phyloP scores from a whole-genome alignment of 768 basidiomycete genomes.

The Gymnopilus junonius region DNA sequence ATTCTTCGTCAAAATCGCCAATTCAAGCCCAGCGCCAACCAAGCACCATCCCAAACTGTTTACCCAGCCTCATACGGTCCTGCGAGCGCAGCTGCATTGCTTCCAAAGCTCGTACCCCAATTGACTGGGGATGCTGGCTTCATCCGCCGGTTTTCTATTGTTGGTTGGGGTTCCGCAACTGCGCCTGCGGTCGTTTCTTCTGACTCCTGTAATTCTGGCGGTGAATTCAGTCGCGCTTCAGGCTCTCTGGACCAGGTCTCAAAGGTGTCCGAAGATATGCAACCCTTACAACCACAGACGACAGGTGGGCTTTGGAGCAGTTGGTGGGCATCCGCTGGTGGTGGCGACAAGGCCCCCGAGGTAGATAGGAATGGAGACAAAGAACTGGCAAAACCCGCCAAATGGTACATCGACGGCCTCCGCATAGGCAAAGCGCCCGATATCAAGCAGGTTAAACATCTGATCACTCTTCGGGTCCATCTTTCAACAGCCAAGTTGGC shows the following conservation, averaged over 20 bases:
- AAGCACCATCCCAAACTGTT: slow-evolving; percentile 32
- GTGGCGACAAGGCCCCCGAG: slow-evolving; percentile 47
- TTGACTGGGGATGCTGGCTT: slow-evolving; percentile 73
- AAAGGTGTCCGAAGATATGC: slow-evolving; percentile 37
- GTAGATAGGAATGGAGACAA: slow-evolving; percentile 32
- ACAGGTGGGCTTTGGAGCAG: slow-evolving; percentile 79
- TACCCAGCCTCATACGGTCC: slow-evolving; percentile 62
- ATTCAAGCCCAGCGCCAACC: slow-evolving; percentile 38
- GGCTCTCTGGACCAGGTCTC: slow-evolving; percentile 30
- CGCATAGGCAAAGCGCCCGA: slow-evolving; percentile 57
- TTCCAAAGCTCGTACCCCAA: slow-evolving; percentile 74
- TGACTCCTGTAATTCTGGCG: slow-evolving; percentile 37
- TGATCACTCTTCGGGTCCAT: slow-evolving; percentile 84
- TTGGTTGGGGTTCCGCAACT: slow-evolving; percentile 59
- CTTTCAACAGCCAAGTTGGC: slow-evolving; percentile 79
- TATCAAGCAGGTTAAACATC: slow-evolving; percentile 69
- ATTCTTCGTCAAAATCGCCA: slow-evolving; percentile 62
- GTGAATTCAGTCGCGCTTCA: slow-evolving; percentile 36
- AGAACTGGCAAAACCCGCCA: slow-evolving; percentile 52
- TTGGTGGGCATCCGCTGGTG: slow-evolving; percentile 79
- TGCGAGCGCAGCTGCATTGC: slow-evolving; percentile 55
- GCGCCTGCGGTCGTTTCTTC: slow-evolving; percentile 37
- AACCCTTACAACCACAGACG: slow-evolving; percentile 60
- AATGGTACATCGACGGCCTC: slow-evolving; percentile 68
- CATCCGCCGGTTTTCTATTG: slow-evolving; percentile 69